Evolutionary conservation across 1,284 basidiomycete species (phyloP).

Genomic region (Phellopilus nigrolimitatus): DNA sequence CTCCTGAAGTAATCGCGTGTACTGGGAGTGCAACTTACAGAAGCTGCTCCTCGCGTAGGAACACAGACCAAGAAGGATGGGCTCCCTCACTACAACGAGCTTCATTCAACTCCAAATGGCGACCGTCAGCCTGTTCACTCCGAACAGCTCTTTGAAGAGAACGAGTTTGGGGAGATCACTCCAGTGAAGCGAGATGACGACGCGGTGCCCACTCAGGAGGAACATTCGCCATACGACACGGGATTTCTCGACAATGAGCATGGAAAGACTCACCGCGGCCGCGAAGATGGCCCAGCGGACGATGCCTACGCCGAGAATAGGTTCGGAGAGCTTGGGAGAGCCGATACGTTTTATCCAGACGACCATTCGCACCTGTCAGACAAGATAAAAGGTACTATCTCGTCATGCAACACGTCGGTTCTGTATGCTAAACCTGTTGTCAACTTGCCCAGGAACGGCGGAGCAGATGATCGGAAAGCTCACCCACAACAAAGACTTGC

Average conservation of each 20-base stretch:
- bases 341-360: conserved; percentile 9
- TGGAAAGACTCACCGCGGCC: conserved; percentile 12
- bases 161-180: conserved; percentile 15
- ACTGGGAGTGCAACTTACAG: no score
- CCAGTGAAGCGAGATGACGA: not conserved
- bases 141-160: conserved; percentile 14
- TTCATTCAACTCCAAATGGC: no score
- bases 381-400: conserved; percentile 11
- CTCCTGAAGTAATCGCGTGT: no score
- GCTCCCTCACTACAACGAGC: no score
- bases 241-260: conserved; percentile 6
- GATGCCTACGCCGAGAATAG: conserved; percentile 18
- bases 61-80: no score
- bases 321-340: conserved; percentile 20
- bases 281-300: no score
- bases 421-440: not conserved
- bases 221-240: not conserved
- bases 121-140: no score
- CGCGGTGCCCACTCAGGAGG: not conserved
- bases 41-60: no score
- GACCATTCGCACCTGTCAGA: conserved; percentile 4
- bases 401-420: not conserved
- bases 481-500: conserved; percentile 13
- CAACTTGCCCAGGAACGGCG: conserved; percentile 3
- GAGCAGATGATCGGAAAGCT: conserved; percentile 17